Conservation (phyloP, 2,329 filamentous ascomycete genomes). For the Chrysoporthe austroafricana region DNA sequence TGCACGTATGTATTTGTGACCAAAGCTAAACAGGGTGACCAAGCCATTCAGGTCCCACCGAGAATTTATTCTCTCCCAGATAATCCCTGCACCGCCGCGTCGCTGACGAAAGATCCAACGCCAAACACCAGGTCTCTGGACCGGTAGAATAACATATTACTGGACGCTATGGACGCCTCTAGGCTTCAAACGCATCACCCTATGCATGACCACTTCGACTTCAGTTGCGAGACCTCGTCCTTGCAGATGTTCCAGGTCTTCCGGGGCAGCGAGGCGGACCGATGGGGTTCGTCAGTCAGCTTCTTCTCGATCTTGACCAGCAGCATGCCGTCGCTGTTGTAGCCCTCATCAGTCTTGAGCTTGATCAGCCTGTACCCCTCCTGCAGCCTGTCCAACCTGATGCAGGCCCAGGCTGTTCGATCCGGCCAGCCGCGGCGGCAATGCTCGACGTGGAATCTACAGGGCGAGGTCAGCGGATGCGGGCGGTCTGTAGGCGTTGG, state of each 20-base stretch:
- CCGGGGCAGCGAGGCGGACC: slow-evolving; percentile 13
- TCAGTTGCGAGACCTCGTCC: slow-evolving; percentile 22
- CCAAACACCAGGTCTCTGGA: too few species aligned
- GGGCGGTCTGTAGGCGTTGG: neutral
- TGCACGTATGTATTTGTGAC: too few species aligned
- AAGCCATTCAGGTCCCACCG: too few species aligned
- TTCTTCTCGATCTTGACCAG: slow-evolving; percentile 57
- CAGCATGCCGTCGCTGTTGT: slow-evolving; percentile 49
- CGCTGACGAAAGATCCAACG: too few species aligned
- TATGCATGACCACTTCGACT: slow-evolving; percentile 23
- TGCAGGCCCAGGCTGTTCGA: slow-evolving; percentile 59
- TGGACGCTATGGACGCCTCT: too few species aligned
- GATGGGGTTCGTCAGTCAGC: slow-evolving; percentile 31
- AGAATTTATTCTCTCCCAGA: too few species aligned
- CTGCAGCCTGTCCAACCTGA: slow-evolving; percentile 60
- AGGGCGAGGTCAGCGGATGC: neutral
- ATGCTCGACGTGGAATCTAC: slow-evolving; percentile 59
- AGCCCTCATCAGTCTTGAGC: slow-evolving; percentile 51
- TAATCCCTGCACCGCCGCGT: too few species aligned
- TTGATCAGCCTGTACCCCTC: slow-evolving; percentile 58
- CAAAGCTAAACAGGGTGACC: too few species aligned
- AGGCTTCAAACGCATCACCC: neutral
- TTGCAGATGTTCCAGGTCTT: slow-evolving; percentile 26
- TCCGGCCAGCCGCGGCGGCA: slow-evolving; percentile 43
- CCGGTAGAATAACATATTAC: too few species aligned